phyloP scores from a whole-genome alignment of 2,329 filamentous ascomycete genomes.

The Arthrocladium fulminans region DNA sequence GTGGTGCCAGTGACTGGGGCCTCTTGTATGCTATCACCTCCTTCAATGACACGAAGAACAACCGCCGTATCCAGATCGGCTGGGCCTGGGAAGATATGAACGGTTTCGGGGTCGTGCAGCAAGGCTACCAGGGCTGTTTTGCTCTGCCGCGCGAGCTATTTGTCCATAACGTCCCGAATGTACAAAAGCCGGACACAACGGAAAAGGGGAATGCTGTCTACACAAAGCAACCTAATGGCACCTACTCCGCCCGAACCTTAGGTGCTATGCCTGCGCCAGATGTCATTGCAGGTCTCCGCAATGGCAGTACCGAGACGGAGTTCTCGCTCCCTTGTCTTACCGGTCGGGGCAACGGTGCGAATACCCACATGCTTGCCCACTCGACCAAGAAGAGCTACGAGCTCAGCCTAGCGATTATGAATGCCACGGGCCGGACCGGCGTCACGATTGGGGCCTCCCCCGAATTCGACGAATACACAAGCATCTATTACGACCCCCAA shows the following conservation, averaged over 20 bases:
- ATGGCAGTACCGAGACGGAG: not conserved
- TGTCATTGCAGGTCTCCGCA: slow-evolving; percentile 8
- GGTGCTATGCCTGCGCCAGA: slow-evolving; percentile 27
- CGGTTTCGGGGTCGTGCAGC: slow-evolving; percentile 4
- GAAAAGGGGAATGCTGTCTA: slow-evolving; percentile 6
- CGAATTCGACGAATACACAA: slow-evolving; percentile 24
- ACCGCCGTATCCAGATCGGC: slow-evolving; percentile 11
- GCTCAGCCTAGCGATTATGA: slow-evolving; percentile 3
- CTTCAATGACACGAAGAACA: slow-evolving; percentile 11
- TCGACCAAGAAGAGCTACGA: slow-evolving; percentile 1
- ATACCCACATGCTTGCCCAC: not conserved
- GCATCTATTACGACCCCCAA: slow-evolving; percentile 31
- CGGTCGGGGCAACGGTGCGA: not conserved
- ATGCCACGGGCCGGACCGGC: slow-evolving; percentile 8
- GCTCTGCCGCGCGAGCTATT: slow-evolving; percentile 38
- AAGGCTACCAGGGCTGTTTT: slow-evolving; percentile 30
- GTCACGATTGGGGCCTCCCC: slow-evolving; percentile 8
- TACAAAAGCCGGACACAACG: no score
- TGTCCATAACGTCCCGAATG: slow-evolving; percentile 31
- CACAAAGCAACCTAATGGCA: slow-evolving; percentile 15
- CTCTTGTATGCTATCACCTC: slow-evolving; percentile 8
- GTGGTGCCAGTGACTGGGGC: slow-evolving; percentile 9
- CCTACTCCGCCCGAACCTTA: slow-evolving; percentile 36
- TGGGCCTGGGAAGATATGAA: slow-evolving; percentile 5
- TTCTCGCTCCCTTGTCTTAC: not conserved